Base-by-base conservation (phyloP, 2,329 filamentous ascomycete species). In the Trichophyton schoenleinii region DNA sequence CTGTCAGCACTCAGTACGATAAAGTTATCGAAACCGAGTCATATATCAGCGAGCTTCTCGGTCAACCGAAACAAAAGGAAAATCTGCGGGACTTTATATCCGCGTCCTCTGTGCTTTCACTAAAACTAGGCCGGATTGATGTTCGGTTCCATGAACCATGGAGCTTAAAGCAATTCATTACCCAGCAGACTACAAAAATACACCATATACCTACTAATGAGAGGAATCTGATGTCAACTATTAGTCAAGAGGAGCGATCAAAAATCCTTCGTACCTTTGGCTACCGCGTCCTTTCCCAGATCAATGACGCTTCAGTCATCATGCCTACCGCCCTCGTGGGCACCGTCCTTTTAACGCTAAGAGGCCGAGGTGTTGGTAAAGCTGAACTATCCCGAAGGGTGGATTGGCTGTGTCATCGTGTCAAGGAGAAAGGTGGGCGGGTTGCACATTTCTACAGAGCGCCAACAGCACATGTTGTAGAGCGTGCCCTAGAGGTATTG, bases 21-120 rank as follows among this genome's bases (percentile, higher is more conserved):
- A 99, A 97, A 71, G 94, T 99, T 61, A 95, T 99, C 63, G 94
- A 99, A 73, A 96, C 95, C 0, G 91, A 96, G 73, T 94, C 91
- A 3, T 99, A 99, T 70, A 92, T 97, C 52, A 94, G 86, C 38
- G 94, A 99, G 73, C 82, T 99, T 1, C 81, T 99, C 0, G 94
- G 94, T 2, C 87, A 95, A 64, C 94, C 94, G 0, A 99, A 99
- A 74, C 89, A 89, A 69, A 95, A 96, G 71, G 94, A 99, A 71
- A 96, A 96, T 64, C 77, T 99, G 42, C 83, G 86, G 38, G 89
- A 95, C 68, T 95, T 99, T 67, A 76, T 99, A n/a, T 87, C 87
- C 0, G 84, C 89, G 31, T 95, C 91, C 0, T 96, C 89, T 0
- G 87, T 99, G 1, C 77, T 99, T 3, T 95, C 90, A 0, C 77